Evolutionary conservation across 2,329 filamentous ascomycete genomes (phyloP), one percentile per base, ranked within the genome.

Genomic region (Truncatella angustata): DNA sequence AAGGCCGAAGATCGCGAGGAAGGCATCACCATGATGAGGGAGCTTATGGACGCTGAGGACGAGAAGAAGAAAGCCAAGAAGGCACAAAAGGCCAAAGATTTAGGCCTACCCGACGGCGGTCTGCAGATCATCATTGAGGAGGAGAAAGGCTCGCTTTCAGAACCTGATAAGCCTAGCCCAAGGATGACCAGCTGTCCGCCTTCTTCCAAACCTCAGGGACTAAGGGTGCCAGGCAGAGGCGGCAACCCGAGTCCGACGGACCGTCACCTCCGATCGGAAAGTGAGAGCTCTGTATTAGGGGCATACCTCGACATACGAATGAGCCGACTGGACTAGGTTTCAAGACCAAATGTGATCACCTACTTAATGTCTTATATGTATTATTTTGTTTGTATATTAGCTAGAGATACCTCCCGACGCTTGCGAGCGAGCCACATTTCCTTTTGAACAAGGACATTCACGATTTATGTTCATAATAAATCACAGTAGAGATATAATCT

Each of bases 251-350:
- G 46, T 23, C 48, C 37, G 11, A 36, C 23, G 26, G 51, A 54
- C 2, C 61, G 46, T 3, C 47, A 63, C 21, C 49, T 46, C 23
- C 53, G 60, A 26, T 58, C 57, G 18, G 61, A 61, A 39, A 64
- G 62, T 32, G 60, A 61, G n/a, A 58, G 56, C 40, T 64, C 60
- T 10, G 62, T 64, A 12, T 50, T 64, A 32, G 60, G 55, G 9
- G 54, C 61, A 20, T 64, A 64, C 44, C 56, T 64, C 4, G 61
- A 63, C 36, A 46, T 62, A 21, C 54, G 62, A 5, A 55, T 63
- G 39, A 60, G 55, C 40, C 54, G 56, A 14, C 10, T 56, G 18
- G 44, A 52, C 32, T 56, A 36, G 26, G 37, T 14, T 18, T 3
- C 21, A 11, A 23, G 28, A 21, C 44, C 30, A 23, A 39, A 16